Base-by-base conservation (phyloP, 1,139 yeast species). In the Zygoascus meyerae region DNA sequence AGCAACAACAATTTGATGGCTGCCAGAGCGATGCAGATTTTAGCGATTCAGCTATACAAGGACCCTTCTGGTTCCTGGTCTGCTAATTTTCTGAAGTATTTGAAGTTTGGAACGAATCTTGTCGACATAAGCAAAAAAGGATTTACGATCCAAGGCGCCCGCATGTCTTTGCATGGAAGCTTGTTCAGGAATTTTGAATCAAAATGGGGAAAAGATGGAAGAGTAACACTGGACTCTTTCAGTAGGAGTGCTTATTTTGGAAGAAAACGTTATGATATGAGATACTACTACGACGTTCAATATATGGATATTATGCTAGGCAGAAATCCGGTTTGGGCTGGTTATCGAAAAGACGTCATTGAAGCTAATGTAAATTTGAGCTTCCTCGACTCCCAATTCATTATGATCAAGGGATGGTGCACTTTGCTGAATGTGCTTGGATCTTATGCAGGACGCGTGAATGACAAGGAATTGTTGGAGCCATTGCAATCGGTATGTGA, bases 331-430 rank as follows among this genome's bases (percentile, higher is more conserved):
- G 63, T 65, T 7, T 85, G 95, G 94, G 50, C 51, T 1, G 75
- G 75, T 2, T 68, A 71, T 43, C 71, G 81, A 52, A 70, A 71
- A 8, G 78, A 77, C 46, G 74, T 87, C 5, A 65, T 76, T 3
- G 72, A 74, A 2, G 79, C 86, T 1, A 81, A 89, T 52, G 66
- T 81, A 39, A 81, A 83, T 55, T 61, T 80, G 40, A 89, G 86
- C 52, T 75, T 73, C 59, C 72, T 81, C 16, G 75, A 79, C 45
- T 76, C 92, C 1, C 95, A 87, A 59, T 70, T 82, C 17, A 69
- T 77, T 2, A 76, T 84, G 26, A 82, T 86, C 2, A 82, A 81
- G 58, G 77, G 95, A 0, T 81, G 85, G 75, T 90, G 94, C 44
- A 89, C 92, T 1, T 68, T 89, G 12, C 54, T 85, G 29, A 81